A percentile compares a stretch with the other conserved stretches of the same genome.
phyloP scores from a whole-genome alignment of 257 asterid genomes.

The Linderniella brevidens region DNA sequence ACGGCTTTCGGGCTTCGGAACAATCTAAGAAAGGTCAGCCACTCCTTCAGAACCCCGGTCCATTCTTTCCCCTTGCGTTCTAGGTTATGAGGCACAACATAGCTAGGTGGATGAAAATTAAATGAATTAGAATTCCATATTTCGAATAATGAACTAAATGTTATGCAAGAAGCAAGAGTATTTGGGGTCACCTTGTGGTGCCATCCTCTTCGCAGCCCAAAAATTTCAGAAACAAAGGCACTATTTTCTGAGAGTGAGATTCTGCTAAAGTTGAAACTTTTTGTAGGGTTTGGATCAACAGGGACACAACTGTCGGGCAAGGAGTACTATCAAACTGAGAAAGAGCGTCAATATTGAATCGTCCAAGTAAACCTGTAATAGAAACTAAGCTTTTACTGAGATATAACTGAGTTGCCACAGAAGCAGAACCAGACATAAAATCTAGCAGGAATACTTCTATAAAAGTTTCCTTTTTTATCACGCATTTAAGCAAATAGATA shows the following conservation, averaged over 20 bases:
- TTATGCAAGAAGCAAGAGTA: conserved; percentile 4
- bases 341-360: conserved; percentile 28
- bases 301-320: conserved; percentile 29
- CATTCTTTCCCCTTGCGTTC: conserved; percentile 52
- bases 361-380: conserved; percentile 49
- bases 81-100: conserved; percentile 27
- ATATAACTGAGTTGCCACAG: conserved; percentile 1
- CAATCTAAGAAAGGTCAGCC: conserved; percentile 59
- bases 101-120: conserved; percentile 18
- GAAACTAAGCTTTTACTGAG: conserved; percentile 8
- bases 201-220: conserved; percentile 49
- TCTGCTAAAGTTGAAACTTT: conserved; percentile 53
- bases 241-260: conserved; percentile 46
- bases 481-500: neutral
- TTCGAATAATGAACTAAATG: conserved; percentile 1
- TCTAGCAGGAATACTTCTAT: neutral
- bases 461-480: neutral
- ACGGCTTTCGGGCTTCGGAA: conserved; percentile 58
- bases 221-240: conserved; percentile 71
- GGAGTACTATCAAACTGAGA: conserved; percentile 43
- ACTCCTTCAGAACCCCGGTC: conserved; percentile 56
- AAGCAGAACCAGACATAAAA: too few species aligned
- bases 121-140: conserved; percentile 8
- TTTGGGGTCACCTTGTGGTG: conserved; percentile 29
- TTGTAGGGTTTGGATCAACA: conserved; percentile 55